Evolutionary conservation across 2,329 filamentous ascomycete species (phyloP).

Genomic region (Cladosporium sp.): DNA sequence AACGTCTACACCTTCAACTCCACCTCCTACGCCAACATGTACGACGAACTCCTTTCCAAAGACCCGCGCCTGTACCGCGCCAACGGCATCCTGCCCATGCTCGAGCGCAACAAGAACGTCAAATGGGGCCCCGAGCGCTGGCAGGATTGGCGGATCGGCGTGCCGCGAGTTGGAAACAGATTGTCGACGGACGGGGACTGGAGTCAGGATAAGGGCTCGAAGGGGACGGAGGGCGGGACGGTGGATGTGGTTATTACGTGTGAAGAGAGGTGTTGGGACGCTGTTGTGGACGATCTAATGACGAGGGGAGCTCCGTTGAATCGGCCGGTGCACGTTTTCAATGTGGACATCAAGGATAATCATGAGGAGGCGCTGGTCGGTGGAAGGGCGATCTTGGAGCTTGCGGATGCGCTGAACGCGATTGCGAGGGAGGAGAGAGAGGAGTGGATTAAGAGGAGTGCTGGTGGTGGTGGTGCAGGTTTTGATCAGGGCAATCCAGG

Average conservation of each 20-base stretch:
- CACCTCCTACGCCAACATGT: conserved; percentile 92
- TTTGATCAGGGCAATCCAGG: conserved; percentile 69
- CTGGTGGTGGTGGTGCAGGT: conserved; percentile 41
- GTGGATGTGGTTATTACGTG: conserved; percentile 96
- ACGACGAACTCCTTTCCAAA: conserved; percentile 81
- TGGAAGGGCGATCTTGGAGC: conserved; percentile 84
- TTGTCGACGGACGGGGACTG: conserved; percentile 36
- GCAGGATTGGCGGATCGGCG: conserved; percentile 92
- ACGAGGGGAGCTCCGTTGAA: conserved; percentile 83
- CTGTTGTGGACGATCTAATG: conserved; percentile 88
- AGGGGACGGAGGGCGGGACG: conserved; percentile 80
- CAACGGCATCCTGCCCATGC: conserved; percentile 94
- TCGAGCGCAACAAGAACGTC: conserved; percentile 82
- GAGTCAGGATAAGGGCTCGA: conserved; percentile 67
- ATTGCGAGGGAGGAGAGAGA: conserved; percentile 74
- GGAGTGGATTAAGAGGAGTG: conserved; percentile 66
- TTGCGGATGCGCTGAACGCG: conserved; percentile 79
- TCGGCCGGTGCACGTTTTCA: conserved; percentile 93
- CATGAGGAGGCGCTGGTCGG: conserved; percentile 93
- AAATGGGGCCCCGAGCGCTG: conserved; percentile 96
- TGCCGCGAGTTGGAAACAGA: conserved; percentile 64
- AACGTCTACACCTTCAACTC: conserved; percentile 99
- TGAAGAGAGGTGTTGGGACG: conserved; percentile 97
- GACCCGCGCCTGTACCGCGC: conserved; percentile 82
- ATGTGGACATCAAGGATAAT: conserved; percentile 97